Evolutionary conservation across 495 filamentous ascomycete species (phyloP), one percentile per base, ranked within the genome.

Genomic region (Tuber calosporum): DNA sequence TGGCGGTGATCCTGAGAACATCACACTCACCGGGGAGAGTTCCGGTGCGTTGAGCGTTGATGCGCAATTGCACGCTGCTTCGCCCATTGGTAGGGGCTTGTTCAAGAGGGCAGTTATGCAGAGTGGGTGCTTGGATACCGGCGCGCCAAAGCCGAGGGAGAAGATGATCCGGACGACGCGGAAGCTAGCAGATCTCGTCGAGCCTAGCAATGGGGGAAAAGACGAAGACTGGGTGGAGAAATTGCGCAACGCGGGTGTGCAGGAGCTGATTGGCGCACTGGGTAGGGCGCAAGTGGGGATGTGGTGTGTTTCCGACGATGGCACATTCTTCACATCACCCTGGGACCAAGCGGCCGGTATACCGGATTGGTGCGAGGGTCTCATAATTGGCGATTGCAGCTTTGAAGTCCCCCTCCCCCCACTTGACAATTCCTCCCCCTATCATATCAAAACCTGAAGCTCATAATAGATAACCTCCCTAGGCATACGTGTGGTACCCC

Each of bases 1-100:
- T 72, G 90, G 90, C 67, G 90, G 90, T 42, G 87, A 92, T 78
- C 85, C 89, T 5, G 79, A 83, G 26, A 87, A 86, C 73, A 88
- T 90, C 70, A 83, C 83, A 1, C 83, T 89, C 58, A 86, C 85
- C 75, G 89, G 88, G 41, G 84, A 88, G 74, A 13, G 82, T 86
- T 3, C 84, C 87, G 3, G 87, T 34, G 26, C 40, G 37, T n/a
- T 45, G 68, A 22, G 62, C 4, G 39, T 37, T 20, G 38, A 73
- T 37, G 71, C 68, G 1, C 39, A 43, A 20, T n/a, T 73, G 15
- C 71, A 73, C 15, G 45, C 68, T 1, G 38, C 66, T 17, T 66
- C 71, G 30, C 68, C 66, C 30, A 40, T 66, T 69, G 62, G 53
- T 20, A 67, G 36, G 62, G 62, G 71, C n/a, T 43, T 45, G 20